These are phyloP conservation scores for Cladobotryum mycophilum DNA, from an alignment of 2,329 filamentous ascomycete genomes.

Conservation along the genomic window DNA sequence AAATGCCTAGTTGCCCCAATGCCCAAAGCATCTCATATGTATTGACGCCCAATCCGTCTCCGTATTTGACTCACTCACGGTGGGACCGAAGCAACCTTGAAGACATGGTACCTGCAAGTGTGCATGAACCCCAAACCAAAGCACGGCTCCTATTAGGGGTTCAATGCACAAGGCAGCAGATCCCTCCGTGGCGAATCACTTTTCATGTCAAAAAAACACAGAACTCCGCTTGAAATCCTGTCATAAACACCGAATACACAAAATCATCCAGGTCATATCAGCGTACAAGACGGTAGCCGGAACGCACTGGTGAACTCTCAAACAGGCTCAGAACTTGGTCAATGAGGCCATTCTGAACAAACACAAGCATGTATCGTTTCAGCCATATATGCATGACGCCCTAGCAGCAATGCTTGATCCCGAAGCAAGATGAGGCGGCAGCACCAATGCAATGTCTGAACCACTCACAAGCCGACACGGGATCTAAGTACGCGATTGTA, in stretches of 20 bases:
- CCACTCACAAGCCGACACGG: conserved; percentile 10
- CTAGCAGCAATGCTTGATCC: not conserved
- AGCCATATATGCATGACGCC: conserved; percentile 1
- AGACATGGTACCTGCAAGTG: conserved; percentile 1
- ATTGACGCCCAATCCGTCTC: conserved; percentile 7
- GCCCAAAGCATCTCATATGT: conserved; percentile 6
- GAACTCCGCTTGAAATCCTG: not conserved
- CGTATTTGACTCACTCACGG: conserved; percentile 6
- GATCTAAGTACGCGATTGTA: conserved; percentile 2
- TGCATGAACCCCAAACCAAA: conserved; percentile 6
- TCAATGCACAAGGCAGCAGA: too few relatives aligned
- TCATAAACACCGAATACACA: not conserved
- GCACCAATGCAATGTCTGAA: conserved; percentile 1
- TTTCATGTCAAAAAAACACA: too few relatives aligned
- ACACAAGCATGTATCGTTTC: too few relatives aligned
- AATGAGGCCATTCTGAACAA: not conserved
- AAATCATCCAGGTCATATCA: not conserved
- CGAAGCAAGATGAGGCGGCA: conserved; percentile 9
- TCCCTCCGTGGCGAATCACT: too few relatives aligned
- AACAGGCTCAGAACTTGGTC: too few relatives aligned
- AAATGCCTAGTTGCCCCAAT: not conserved
- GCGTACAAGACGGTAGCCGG: too few relatives aligned
- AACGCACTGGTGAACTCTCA: too few relatives aligned
- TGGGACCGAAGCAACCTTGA: not conserved
- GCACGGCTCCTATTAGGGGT: not conserved